These are phyloP conservation scores for Saccharomyces pastorianus DNA, from an alignment of 1,139 yeast species.

Conservation along the genomic window DNA sequence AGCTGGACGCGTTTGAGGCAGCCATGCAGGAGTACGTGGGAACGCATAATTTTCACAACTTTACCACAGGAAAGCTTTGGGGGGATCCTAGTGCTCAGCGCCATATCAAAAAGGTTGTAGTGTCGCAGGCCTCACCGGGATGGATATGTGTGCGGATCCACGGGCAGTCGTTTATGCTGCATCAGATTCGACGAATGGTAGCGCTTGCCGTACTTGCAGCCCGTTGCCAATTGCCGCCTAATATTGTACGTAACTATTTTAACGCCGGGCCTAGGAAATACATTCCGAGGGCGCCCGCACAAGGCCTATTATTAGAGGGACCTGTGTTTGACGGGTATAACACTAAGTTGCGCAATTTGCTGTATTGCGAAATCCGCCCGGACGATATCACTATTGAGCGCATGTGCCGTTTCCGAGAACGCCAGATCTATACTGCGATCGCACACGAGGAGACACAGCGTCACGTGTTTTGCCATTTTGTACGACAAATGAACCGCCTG, in stretches of 20 bases:
- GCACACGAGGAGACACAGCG: not conserved
- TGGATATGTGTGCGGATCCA: slow-evolving; percentile 88
- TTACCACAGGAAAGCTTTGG: slow-evolving; percentile 68
- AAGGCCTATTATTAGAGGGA: not conserved
- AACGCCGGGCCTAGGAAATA: not conserved
- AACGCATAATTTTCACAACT: slow-evolving; percentile 84
- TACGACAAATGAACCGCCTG: not conserved
- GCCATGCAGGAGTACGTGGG: slow-evolving; percentile 66
- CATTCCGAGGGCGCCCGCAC: slow-evolving; percentile 3
- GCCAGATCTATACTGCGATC: not conserved
- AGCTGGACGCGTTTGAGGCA: slow-evolving; percentile 49
- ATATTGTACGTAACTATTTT: not conserved
- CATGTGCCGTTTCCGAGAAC: not conserved
- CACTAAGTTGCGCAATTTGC: not conserved
- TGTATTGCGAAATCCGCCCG: not conserved
- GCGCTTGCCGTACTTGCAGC: slow-evolving; percentile 51
- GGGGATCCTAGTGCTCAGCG: slow-evolving; percentile 70
- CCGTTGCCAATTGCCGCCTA: not conserved
- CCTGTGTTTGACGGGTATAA: slow-evolving; percentile 4
- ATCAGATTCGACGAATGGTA: slow-evolving; percentile 90
- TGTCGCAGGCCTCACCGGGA: slow-evolving; percentile 78
- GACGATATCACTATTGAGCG: not conserved
- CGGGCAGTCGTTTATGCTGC: slow-evolving; percentile 94
- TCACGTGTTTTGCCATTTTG: not conserved
- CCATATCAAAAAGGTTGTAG: slow-evolving; percentile 60